Percentiles rank a stretch among this genome's conserved stretches.
phyloP scores from a whole-genome alignment of 2,329 filamentous ascomycete species.

The Fusarium falciforme region DNA sequence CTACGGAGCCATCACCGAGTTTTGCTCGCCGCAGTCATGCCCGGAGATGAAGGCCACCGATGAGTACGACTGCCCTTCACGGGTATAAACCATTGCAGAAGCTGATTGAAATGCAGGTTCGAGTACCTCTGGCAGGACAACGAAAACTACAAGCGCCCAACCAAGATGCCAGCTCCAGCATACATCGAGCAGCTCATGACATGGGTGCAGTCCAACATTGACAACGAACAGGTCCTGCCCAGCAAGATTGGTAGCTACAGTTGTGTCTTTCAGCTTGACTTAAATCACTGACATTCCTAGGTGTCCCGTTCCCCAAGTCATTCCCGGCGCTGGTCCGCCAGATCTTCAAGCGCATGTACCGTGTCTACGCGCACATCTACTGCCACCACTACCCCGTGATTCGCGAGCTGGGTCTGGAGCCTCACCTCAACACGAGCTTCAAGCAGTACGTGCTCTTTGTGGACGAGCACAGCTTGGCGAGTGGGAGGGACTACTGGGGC shows the following conservation, averaged over 20 bases:
- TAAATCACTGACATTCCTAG: conserved; percentile 52
- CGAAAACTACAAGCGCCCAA: conserved; percentile 93
- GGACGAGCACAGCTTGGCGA: conserved; percentile 93
- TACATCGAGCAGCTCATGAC: conserved; percentile 98
- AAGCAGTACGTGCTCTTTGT: conserved; percentile 99
- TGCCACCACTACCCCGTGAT: conserved; percentile 99
- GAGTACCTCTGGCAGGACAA: conserved; percentile 99
- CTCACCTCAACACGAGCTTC: conserved; percentile 98
- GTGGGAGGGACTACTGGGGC: conserved; percentile 97
- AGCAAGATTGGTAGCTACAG: conserved; percentile 78
- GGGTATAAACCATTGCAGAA: neutral
- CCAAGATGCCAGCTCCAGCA: conserved; percentile 96
- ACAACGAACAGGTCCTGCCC: conserved; percentile 96
- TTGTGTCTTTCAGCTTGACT: neutral
- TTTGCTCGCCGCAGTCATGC: conserved; percentile 96
- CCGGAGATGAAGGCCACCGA: conserved; percentile 99
- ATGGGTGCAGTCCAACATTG: conserved; percentile 95
- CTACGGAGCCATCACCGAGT: conserved; percentile 98
- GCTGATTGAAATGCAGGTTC: conserved; percentile 68
- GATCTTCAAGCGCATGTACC: conserved; percentile 98
- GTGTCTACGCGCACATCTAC: conserved; percentile 99
- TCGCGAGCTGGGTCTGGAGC: conserved; percentile 92
- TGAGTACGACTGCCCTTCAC: conserved; percentile 69
- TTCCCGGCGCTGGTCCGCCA: conserved; percentile 91
- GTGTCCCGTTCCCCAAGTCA: conserved; percentile 93